These are phyloP conservation scores for Karstenula rhodostoma DNA, from an alignment of 2,329 filamentous ascomycete genomes.

Conservation along the genomic window DNA sequence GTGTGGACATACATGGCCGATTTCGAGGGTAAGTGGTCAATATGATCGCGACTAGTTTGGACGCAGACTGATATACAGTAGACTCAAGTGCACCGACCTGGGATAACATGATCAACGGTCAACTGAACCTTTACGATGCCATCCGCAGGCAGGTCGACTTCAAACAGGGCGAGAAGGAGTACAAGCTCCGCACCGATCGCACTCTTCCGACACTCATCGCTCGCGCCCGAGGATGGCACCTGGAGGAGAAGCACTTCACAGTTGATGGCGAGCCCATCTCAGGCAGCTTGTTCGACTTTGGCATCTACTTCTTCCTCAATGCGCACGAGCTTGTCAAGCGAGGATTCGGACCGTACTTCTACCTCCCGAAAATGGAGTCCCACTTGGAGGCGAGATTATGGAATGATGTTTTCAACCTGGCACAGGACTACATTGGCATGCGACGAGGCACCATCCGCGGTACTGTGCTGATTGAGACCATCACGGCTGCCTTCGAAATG, in stretches of 20 bases:
- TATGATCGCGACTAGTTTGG: not conserved
- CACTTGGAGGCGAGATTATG: constrained; percentile 96
- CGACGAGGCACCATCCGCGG: constrained; percentile 89
- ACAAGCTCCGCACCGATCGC: constrained; percentile 94
- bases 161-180: constrained; percentile 93
- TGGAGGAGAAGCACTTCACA: constrained; percentile 98
- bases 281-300: constrained; percentile 93
- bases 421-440: constrained; percentile 92
- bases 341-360: constrained; percentile 94
- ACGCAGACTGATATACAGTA: constrained; percentile 49
- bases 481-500: constrained; percentile 98
- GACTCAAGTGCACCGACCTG: constrained; percentile 96
- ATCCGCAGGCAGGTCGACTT: constrained; percentile 95
- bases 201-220: constrained; percentile 89
- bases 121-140: constrained; percentile 97
- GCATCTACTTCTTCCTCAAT: constrained; percentile 99
- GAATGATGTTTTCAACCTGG: constrained; percentile 98
- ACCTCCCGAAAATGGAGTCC: constrained; percentile 97
- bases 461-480: constrained; percentile 97
- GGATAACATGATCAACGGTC: constrained; percentile 99
- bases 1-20: constrained; percentile 99
- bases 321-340: constrained; percentile 84
- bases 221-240: constrained; percentile 94
- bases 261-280: constrained; percentile 95
- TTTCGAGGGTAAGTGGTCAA: constrained; percentile 87